Base-by-base conservation (phyloP, 2,329 filamentous ascomycete genomes). In the Exophiala aquamarina region DNA sequence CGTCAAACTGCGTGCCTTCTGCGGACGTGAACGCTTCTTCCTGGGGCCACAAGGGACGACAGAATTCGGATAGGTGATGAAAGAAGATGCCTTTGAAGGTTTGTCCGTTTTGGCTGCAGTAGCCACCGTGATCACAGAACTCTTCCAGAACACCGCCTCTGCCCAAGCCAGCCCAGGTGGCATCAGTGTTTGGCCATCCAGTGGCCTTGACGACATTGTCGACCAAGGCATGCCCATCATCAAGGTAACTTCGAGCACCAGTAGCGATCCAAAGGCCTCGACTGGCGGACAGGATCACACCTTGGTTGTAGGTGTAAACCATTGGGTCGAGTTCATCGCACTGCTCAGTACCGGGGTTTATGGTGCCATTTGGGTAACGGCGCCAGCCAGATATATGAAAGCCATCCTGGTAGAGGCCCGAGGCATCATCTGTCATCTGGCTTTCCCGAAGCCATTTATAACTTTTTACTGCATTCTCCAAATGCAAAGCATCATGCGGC, bases 41-140 rank as follows among this genome's bases (percentile, higher is more conserved):
- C 5, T 70, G 66, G 1, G 77, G 66, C 8, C 71, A 75, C 3
- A 95, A 67, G 0, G 82, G 77, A 3, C 77, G 75, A 66, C 92
- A 96, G 64, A 96, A 95, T 1, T 81, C 70, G 0, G 83, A 78
- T 2, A 96, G 73, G 63, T 96, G 92, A 62, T 95, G 88, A 69
- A 95, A 95, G 73, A 91, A 95, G 47, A 96, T 92, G 20, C 89
- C 87, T 66, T 96, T 97, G 79, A 96, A 96, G 0, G 88, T 90
- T 60, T 96, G 91, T 0, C 78, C 79, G 59, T 97, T 80, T 64
- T 96, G 90, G 14, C 82, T 89, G 65, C 91, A 96, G 33, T 71
- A 76, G 3, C 81, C 88, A 14, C 70, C 71, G 2, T 83, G 79
- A 64, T 97, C 92, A 63, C 92, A 96, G 28, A 77, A 70, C 38